A percentile compares a stretch with the other conserved stretches of the same genome.
Evolutionary conservation across 345 rosid genomes (phyloP).

Genomic region (Moricandia arvensis): DNA sequence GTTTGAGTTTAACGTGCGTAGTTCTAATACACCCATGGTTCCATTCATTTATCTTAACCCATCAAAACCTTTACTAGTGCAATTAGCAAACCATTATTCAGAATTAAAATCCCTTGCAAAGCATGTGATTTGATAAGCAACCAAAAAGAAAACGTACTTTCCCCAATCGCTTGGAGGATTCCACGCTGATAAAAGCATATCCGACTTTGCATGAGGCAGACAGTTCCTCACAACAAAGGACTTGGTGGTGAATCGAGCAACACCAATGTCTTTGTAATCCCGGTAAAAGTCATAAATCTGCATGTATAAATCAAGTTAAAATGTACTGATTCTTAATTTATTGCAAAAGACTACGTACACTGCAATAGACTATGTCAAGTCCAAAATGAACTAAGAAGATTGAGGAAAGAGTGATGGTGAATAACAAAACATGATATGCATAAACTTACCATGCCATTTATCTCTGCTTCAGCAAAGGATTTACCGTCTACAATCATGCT

Average conservation of each 20-base stretch:
- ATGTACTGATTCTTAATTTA: not conserved
- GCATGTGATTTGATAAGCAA: slow-evolving; percentile 3
- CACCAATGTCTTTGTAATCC: slow-evolving; percentile 93
- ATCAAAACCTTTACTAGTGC: slow-evolving; percentile 2
- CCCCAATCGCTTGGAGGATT: slow-evolving; percentile 99
- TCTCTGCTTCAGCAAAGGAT: slow-evolving; percentile 99
- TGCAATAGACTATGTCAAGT: not conserved
- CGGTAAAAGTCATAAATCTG: slow-evolving; percentile 98
- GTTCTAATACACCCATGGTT: not conserved
- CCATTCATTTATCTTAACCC: not conserved
- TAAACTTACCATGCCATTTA: slow-evolving; percentile 87
- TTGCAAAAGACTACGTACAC: not conserved
- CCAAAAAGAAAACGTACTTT: slow-evolving; percentile 54
- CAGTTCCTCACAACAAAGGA: slow-evolving; percentile 83
- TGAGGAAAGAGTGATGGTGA: slow-evolving; percentile 3
- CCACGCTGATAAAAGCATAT: slow-evolving; percentile 94
- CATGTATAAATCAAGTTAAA: not conserved
- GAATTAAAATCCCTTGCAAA: not conserved
- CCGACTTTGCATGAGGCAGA: slow-evolving; percentile 74
- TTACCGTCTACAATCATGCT: slow-evolving; percentile 96
- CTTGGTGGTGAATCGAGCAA: slow-evolving; percentile 88
- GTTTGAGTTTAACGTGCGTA: not conserved
- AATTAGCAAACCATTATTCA: slow-evolving; percentile 12
- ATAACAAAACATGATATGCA: slow-evolving; percentile 4
- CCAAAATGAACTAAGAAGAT: not conserved